phyloP scores from a whole-genome alignment of 2,329 filamentous ascomycete genomes.

The Penicillium hesseltinei region DNA sequence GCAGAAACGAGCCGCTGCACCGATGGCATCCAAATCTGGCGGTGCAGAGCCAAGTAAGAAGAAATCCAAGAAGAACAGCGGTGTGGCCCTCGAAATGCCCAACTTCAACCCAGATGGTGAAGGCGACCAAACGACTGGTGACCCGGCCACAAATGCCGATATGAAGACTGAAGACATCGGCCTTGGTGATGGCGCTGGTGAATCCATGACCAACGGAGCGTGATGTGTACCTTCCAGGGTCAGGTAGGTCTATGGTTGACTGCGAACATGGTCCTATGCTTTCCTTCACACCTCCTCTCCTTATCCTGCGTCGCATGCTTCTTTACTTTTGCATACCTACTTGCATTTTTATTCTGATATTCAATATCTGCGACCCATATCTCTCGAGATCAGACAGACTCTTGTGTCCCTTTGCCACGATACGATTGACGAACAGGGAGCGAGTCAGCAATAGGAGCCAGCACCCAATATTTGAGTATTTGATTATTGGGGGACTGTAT shows the following conservation, averaged over 20 bases:
- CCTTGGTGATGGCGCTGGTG: conserved; percentile 34
- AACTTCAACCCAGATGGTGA: conserved; percentile 25
- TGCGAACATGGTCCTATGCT: conserved; percentile 25
- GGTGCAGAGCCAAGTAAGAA: conserved; percentile 42
- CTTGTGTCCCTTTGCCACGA: not conserved
- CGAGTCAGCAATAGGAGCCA: not conserved
- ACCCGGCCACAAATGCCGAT: conserved; percentile 19
- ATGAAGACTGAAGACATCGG: conserved; percentile 17
- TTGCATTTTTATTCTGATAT: not conserved
- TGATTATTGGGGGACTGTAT: not conserved
- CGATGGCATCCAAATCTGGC: conserved; percentile 28
- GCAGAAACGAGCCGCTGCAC: conserved; percentile 40
- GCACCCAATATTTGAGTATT: not conserved
- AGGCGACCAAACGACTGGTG: conserved; percentile 26
- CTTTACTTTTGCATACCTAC: not conserved
- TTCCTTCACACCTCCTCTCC: not conserved
- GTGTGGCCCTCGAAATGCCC: conserved; percentile 28
- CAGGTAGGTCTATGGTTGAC: conserved; percentile 12
- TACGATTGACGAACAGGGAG: not conserved
- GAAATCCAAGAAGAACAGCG: conserved; percentile 44
- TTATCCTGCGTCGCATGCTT: not conserved
- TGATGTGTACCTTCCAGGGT: conserved; percentile 30
- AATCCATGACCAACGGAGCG: conserved; percentile 5
- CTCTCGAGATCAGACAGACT: not conserved
- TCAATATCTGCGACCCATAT: not conserved